Evolutionary conservation across 2,329 filamentous ascomycete genomes (phyloP).

Genomic region (Mollisiaceae sp.): DNA sequence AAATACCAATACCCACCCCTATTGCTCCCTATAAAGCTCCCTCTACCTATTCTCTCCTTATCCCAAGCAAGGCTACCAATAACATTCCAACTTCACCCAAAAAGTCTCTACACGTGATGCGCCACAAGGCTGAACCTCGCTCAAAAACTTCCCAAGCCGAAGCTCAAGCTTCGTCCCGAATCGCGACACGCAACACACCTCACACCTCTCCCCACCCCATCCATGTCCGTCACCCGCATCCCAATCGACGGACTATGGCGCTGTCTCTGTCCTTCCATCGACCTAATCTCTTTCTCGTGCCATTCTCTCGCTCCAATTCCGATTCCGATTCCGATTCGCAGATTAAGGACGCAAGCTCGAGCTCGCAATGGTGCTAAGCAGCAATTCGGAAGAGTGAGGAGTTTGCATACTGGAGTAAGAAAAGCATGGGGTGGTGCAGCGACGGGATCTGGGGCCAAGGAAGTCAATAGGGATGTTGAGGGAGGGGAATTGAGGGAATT

Average conservation of each 20-base stretch:
- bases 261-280: constrained; percentile 64
- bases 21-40: background rate
- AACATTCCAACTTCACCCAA: background rate
- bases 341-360: background rate
- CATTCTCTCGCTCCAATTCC: background rate
- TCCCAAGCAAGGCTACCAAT: background rate
- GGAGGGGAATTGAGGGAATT: background rate
- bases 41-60: background rate
- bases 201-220: background rate
- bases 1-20: background rate
- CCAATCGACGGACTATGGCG: constrained; percentile 65
- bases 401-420: background rate
- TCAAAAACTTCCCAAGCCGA: background rate
- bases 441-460: background rate
- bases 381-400: background rate
- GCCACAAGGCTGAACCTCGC: constrained; percentile 15
- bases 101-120: constrained; percentile 11
- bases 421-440: background rate
- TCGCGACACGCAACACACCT: background rate
- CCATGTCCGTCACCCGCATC: constrained; percentile 44
- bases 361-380: constrained; percentile 9
- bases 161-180: background rate
- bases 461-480: background rate
- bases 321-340: background rate
- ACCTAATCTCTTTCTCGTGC: constrained; percentile 41